Percentiles rank a stretch among this genome's conserved stretches.
phyloP scores from a whole-genome alignment of 306 rosid species.

The Fagus sylvatica region DNA sequence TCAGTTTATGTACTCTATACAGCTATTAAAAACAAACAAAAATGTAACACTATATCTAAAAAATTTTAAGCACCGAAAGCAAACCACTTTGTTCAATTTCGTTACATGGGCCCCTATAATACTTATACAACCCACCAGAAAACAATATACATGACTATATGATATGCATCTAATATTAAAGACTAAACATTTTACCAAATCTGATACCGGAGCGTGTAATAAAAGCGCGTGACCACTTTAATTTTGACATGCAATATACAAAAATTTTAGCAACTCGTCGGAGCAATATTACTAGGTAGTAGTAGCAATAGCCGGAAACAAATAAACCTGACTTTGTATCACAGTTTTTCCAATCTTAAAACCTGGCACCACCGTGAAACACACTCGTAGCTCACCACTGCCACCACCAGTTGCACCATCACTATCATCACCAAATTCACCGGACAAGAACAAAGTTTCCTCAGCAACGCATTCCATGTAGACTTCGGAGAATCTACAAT shows the following conservation, averaged over 20 bases:
- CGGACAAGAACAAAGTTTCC: conserved; percentile 35
- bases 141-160: neutral
- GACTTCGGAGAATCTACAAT: conserved; percentile 81
- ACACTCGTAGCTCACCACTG: conserved; percentile 42
- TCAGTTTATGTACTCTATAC: no score
- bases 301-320: conserved; percentile 37
- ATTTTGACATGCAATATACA: neutral
- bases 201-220: neutral
- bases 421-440: conserved; percentile 29
- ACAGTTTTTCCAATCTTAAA: conserved; percentile 66
- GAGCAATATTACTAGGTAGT: neutral
- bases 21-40: no score
- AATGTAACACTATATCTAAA: neutral
- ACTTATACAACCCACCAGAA: no score
- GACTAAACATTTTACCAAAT: neutral
- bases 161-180: neutral
- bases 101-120: neutral
- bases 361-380: conserved; percentile 91
- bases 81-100: neutral
- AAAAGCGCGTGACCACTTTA: neutral
- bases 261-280: conserved; percentile 6
- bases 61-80: neutral
- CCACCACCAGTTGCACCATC: conserved; percentile 1
- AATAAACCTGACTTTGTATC: conserved; percentile 79
- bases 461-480: conserved; percentile 77